Evolutionary conservation across 2,329 filamentous ascomycete genomes (phyloP), one percentile per base, ranked within the genome.

Genomic region (Clarireedia homoeocarpa): DNA sequence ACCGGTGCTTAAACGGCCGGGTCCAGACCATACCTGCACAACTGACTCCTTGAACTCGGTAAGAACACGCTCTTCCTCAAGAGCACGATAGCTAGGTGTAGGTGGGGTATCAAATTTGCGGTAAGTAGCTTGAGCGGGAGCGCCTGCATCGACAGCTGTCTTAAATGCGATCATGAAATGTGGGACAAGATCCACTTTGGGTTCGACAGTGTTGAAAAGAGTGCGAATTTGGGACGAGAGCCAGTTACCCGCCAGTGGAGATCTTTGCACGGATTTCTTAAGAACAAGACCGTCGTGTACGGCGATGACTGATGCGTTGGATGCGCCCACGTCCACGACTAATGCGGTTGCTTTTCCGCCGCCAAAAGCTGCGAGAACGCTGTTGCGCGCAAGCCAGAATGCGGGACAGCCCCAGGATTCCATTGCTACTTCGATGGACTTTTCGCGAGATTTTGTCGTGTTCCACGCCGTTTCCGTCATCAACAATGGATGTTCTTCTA

Each of bases 1-100:
- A 42, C 64, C 69, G 63, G 68, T 71, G 58, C 61, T 71, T 65
- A 90, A 83, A 59, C 84, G 80, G 58, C 85, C 85, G 0, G 89
- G 89, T 0, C 89, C 89, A 26, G 84, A 82, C 92, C 94, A 99
- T 14, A 92, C 84, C 73, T 96, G 91, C 27, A 97, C 91, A 15
- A 96, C 90, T 17, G 88, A 95, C 74, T 99, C 95, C 75, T 99
- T 99, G 81, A 95, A 99, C 70, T 96, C 91, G 39, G 89, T 91
- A 56, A 99, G 75, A 44, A 96, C 86, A 53, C 92, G 88, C 71
- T 97, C 94, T 75, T 99, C 91, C 72, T 97, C 86, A 62, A 92
- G 85, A 17, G 78, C 76, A 58, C 87, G 84, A 80, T 91, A 97
- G 1, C 88, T 91, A 27, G 82, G 79, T 64, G 74, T 72, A 59